Evolutionary conservation across 495 filamentous ascomycete genomes (phyloP).

Genomic region (Penicillium argentinense): DNA sequence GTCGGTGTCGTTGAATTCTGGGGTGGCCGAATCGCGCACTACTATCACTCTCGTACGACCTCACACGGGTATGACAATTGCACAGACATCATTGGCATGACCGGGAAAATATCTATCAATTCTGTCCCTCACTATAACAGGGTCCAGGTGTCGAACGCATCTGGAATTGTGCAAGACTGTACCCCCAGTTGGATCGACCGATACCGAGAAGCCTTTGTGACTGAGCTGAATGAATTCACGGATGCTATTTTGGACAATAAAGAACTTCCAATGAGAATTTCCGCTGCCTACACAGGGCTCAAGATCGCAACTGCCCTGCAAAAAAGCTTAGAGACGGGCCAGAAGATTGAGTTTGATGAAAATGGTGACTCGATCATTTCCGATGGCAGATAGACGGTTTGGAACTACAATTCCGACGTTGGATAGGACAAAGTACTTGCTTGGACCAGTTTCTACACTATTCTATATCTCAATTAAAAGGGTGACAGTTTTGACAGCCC

Average conservation of each 20-base stretch:
- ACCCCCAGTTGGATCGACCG: conserved; percentile 11
- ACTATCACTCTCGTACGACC: conserved; percentile 33
- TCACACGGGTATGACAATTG: conserved; percentile 30
- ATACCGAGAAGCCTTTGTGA: conserved; percentile 15
- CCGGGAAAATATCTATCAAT: conserved; percentile 35
- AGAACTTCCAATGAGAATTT: conserved; percentile 43
- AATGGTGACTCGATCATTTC: too few relatives aligned
- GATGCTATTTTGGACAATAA: conserved; percentile 44
- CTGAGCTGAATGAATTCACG: conserved; percentile 30
- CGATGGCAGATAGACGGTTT: too few relatives aligned
- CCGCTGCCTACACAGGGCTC: conserved; percentile 47
- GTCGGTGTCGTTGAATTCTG: conserved; percentile 36
- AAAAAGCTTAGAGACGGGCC: too few relatives aligned
- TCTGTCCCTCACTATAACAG: too few relatives aligned
- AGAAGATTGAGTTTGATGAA: too few relatives aligned
- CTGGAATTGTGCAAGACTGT: too few relatives aligned
- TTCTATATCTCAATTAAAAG: too few relatives aligned
- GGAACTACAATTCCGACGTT: too few relatives aligned
- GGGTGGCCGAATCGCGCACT: conserved; percentile 35
- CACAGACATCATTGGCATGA: conserved; percentile 31
- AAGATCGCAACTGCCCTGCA: conserved; percentile 50
- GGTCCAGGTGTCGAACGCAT: too few relatives aligned
- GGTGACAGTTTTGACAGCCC: too few relatives aligned
- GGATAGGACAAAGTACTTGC: too few relatives aligned
- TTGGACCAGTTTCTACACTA: too few relatives aligned